phyloP scores from a whole-genome alignment of 2,329 filamentous ascomycete species.

The Neonectria punicea region DNA sequence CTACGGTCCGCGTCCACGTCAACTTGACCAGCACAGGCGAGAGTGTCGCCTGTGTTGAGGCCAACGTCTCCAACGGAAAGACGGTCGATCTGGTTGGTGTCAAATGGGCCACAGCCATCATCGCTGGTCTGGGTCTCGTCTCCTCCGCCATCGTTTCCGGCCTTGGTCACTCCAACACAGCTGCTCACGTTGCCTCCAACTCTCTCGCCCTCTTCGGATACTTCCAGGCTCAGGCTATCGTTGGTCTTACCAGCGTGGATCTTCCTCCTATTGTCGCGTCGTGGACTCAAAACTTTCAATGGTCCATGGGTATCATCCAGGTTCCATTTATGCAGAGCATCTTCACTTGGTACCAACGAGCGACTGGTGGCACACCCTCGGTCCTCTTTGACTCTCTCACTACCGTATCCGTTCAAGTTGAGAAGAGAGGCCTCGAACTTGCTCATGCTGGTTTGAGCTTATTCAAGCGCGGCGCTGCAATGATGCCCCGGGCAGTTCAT shows the following conservation, averaged over 20 bases:
- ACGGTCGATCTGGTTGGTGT: conserved; percentile 90
- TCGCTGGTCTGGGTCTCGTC: conserved; percentile 84
- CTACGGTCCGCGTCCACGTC: conserved; percentile 83
- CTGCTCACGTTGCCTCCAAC: conserved; percentile 93
- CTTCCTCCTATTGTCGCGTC: conserved; percentile 89
- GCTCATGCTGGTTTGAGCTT: conserved; percentile 55
- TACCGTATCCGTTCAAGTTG: conserved; percentile 83
- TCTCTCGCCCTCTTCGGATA: conserved; percentile 94
- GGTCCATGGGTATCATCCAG: conserved; percentile 96
- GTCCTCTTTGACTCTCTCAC: conserved; percentile 79
- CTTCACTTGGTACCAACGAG: conserved; percentile 94
- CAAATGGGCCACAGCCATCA: conserved; percentile 88
- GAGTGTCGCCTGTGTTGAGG: conserved; percentile 87
- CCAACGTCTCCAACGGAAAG: conserved; percentile 88
- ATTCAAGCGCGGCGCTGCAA: conserved; percentile 65
- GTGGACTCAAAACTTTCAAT: conserved; percentile 98
- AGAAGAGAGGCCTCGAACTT: conserved; percentile 66
- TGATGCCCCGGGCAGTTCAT: conserved; percentile 58
- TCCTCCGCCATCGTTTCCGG: conserved; percentile 91
- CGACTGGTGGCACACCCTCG: conserved; percentile 87
- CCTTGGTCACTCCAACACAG: conserved; percentile 91
- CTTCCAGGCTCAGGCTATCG: conserved; percentile 93
- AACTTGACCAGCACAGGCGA: conserved; percentile 71
- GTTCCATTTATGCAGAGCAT: conserved; percentile 88
- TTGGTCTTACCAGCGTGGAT: conserved; percentile 83